phyloP scores from a whole-genome alignment of 2,329 filamentous ascomycete genomes.

The Coniochaeta prunicola region DNA sequence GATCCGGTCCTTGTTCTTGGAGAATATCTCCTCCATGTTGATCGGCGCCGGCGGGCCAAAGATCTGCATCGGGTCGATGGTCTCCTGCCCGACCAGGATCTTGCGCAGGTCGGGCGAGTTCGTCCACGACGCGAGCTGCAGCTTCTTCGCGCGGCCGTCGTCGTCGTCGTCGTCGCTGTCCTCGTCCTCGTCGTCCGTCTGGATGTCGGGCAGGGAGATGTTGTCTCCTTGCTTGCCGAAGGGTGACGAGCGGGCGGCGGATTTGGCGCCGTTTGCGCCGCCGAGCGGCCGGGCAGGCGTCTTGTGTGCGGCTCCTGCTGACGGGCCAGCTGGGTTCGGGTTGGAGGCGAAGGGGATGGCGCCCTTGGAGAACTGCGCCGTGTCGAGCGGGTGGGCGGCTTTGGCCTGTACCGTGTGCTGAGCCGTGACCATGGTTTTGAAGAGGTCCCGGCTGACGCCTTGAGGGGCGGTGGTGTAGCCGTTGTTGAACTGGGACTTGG shows the following conservation, averaged over 20 bases:
- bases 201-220: conserved; percentile 90
- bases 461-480: conserved; percentile 56
- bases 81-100: conserved; percentile 74
- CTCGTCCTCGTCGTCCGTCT: conserved; percentile 88
- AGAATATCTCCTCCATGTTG: conserved; percentile 96
- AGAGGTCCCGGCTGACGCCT: conserved; percentile 47
- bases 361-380: conserved; percentile 82
- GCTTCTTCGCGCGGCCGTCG: conserved; percentile 36
- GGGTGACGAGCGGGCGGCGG: conserved; percentile 62
- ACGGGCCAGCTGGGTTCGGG: conserved; percentile 29
- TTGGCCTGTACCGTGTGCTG: conserved; percentile 51
- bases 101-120: conserved; percentile 76
- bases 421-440: conserved; percentile 58
- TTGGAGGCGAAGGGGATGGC: conserved; percentile 82
- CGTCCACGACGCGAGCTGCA: conserved; percentile 70
- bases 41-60: conserved; percentile 85
- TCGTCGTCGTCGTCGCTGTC: conserved; percentile 54
- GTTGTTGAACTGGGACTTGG: conserved; percentile 53
- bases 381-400: conserved; percentile 65
- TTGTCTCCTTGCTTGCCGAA: conserved; percentile 82
- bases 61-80: conserved; percentile 73
- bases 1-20: conserved; percentile 61
- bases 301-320: conserved; percentile 50
- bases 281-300: conserved; percentile 63
- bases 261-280: conserved; percentile 37